Percentiles rank a stretch among this genome's conserved stretches.
These are phyloP conservation scores for Mycena galericulata DNA, from an alignment of 768 basidiomycete species.

Conservation along the genomic window DNA sequence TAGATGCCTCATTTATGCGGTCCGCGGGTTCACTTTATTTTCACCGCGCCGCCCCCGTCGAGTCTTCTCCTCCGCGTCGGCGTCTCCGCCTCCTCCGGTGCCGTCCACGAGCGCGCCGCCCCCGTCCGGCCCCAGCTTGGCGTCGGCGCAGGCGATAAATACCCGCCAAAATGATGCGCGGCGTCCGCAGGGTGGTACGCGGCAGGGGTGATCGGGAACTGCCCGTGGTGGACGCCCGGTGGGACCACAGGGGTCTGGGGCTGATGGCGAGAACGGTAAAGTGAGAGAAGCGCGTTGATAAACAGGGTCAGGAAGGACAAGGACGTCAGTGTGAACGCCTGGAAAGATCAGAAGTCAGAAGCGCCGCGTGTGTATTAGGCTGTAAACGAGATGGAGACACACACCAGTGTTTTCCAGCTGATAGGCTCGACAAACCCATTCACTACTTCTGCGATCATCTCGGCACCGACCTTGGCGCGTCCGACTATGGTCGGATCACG, in stretches of 20 bases:
- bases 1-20: slow-evolving; percentile 11
- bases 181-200: slow-evolving; percentile 50
- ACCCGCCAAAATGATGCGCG: slow-evolving; percentile 58
- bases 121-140: slow-evolving; percentile 57
- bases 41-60: slow-evolving; percentile 65
- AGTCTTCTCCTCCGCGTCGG: slow-evolving; percentile 66
- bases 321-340: slow-evolving; percentile 83
- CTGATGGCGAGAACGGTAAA: slow-evolving; percentile 78
- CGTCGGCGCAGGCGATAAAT: slow-evolving; percentile 63
- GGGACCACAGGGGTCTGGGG: slow-evolving; percentile 42
- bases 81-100: slow-evolving; percentile 57
- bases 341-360: slow-evolving; percentile 28
- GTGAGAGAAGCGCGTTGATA: slow-evolving; percentile 82
- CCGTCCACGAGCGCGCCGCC: slow-evolving; percentile 41
- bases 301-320: slow-evolving; percentile 82
- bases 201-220: slow-evolving; percentile 48
- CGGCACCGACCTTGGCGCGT: slow-evolving; percentile 90
- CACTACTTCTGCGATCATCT: slow-evolving; percentile 95
- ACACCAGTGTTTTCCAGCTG: slow-evolving; percentile 95
- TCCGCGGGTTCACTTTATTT: slow-evolving; percentile 59
- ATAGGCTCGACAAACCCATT: slow-evolving; percentile 98
- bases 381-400: slow-evolving; percentile 41
- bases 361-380: slow-evolving; percentile 20
- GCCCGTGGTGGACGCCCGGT: slow-evolving; percentile 16
- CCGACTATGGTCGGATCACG: slow-evolving; percentile 92